Evolutionary conservation across 352 stramenopile species (phyloP), one percentile per base, ranked within the genome.

Genomic region (Phytophthora fragariaefolia): DNA sequence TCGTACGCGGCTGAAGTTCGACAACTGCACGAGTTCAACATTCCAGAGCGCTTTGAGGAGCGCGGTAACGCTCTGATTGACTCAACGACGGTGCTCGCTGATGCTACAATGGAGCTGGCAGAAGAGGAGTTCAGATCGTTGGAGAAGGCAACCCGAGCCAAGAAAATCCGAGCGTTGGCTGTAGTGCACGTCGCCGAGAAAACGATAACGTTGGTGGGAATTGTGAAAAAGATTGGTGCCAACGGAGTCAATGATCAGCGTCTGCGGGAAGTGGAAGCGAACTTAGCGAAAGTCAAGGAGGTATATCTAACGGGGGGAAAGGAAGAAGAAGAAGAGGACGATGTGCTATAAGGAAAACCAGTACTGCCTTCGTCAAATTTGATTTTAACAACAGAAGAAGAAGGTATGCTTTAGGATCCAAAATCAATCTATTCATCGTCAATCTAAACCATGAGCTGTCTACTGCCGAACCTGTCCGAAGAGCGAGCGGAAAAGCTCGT

Each of bases 401-500:
- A 27, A 61, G 24, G 18, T 8, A 43, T 58, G 51, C 20, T 60
- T 70, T 60, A 55, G 13, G 26, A 67, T 60, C 40, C 53, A 54
- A 59, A 58, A 63, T 24, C 30, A 67, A 49, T 63, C 60, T 71
- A 66, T 69, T 72, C 40, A 55, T 60, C 32, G 26, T 22, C 43
- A 23, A 34, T 20, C 28, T 53, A 22, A 56, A 47, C 58, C 22
- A 50, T 46, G 54, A 56, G 40, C 43, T 64, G 48, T 57, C 49
- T 72, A 70, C 18, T 88, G 77, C 34, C 70, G 80, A 50, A 81
- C 57, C 49, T 91, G 82, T 45, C 83, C 87, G 52, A 96, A 96
- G 45, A 95, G 73, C 51, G 89, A 96, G 46, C 82, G 84, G 66
- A 95, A 95, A 17, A 96, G 80, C 69, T 96, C 89, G 46, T 91